Evolutionary conservation across 768 basidiomycete genomes (phyloP).

Genomic region (Mycena indigotica): DNA sequence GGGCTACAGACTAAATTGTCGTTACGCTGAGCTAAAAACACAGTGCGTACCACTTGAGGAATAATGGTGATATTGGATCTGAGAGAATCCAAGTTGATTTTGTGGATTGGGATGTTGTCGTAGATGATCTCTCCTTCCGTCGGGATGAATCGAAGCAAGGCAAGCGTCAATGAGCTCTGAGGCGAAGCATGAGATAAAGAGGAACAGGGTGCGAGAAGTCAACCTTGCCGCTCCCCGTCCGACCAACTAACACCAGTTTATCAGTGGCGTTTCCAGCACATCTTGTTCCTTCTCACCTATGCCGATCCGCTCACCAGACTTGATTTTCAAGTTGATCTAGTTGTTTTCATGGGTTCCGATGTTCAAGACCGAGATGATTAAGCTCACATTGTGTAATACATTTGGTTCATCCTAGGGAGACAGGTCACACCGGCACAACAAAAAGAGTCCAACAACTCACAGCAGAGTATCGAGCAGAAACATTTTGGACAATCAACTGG

Average conservation of each 20-base stretch:
- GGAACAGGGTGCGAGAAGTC: too few species aligned
- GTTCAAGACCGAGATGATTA: constrained; percentile 26
- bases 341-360: not conserved
- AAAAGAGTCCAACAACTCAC: not conserved
- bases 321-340: constrained; percentile 31
- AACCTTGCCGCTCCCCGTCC: constrained; percentile 60
- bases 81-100: constrained; percentile 55
- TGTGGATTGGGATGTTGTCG: constrained; percentile 48
- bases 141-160: not conserved
- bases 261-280: too few species aligned
- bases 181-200: too few species aligned
- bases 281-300: too few species aligned
- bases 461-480: constrained; percentile 51
- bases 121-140: constrained; percentile 27
- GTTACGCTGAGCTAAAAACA: not conserved
- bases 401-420: constrained; percentile 46
- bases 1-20: constrained; percentile 34
- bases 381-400: constrained; percentile 56
- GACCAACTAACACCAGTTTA: constrained; percentile 54
- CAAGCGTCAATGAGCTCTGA: constrained; percentile 49
- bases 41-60: constrained; percentile 51
- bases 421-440: not conserved
- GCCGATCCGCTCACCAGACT: constrained; percentile 60
- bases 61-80: constrained; percentile 60
- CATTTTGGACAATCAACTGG: constrained; percentile 49